Evolutionary conservation across 1,139 yeast genomes (phyloP), one percentile per base, ranked within the genome.

Genomic region (Meyerozyma smithsonii): DNA sequence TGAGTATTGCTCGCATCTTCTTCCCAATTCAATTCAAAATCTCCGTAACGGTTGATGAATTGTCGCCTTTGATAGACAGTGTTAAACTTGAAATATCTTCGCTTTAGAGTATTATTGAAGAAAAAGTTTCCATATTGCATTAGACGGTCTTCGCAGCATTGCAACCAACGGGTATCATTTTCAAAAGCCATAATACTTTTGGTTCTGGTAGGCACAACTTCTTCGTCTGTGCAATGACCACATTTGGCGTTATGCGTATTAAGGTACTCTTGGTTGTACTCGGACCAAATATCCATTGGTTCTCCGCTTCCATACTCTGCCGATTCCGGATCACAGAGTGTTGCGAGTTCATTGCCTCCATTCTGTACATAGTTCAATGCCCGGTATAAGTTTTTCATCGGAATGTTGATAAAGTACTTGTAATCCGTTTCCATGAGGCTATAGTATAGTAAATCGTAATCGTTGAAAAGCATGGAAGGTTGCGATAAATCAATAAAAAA

Each of bases 401-500:
- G 72, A 8, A 70, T 53, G 44, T 71, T 68, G 26, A 71, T 69
- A 48, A 70, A 71, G 42, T 58, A 62, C 36, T 62, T 58, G 48
- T 66, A 70, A 43, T 70, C 68, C 0, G 71, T 66, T 44, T 69
- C 74, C 36, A 64, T 59, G 4, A 70, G 61, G 7, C 72, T 56
- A 42, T 71, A 72, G 46, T 61, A 72, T 16, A 71, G 54, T 18
- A 71, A 49, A 41, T 71, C 75, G 45, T 58, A 71, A 34, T 72
- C 73, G 46, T 71, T 70, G 51, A 67, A 69, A 23, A 72, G 54
- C 37, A 64, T 44, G 4, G 74, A 64, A 3, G 73, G 75, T 44
- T 63, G 72, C 12, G 72, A 58, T 14, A 81, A 64, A 47, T 80
- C 86, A 37, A 81, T 64, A 51, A 73, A 81, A 43, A 73, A 78